Conservation (phyloP, 1,139 yeast species). For the Geotrichum aggregatum region DNA sequence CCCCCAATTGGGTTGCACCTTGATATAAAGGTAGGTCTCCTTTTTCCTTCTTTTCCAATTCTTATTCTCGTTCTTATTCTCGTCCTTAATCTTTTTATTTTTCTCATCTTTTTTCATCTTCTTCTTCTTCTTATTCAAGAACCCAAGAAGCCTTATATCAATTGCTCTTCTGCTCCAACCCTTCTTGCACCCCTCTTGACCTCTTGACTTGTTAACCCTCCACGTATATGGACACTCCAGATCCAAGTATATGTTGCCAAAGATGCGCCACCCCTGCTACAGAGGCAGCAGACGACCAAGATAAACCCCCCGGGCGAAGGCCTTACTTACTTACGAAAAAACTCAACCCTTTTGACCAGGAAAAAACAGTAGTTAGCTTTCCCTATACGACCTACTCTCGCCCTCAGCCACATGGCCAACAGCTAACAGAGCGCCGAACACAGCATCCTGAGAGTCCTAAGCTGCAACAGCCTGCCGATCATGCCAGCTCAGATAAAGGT, state of each 20-base stretch:
- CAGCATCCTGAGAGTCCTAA: neutral
- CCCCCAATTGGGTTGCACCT: no score
- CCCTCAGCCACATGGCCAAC: neutral
- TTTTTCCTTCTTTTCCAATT: no score
- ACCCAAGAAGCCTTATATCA: neutral
- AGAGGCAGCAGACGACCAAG: conserved; percentile 12
- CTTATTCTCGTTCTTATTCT: neutral
- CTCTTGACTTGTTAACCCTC: neutral
- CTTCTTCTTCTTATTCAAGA: neutral
- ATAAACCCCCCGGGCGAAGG: conserved; percentile 16
- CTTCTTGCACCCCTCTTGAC: neutral
- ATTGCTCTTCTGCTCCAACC: neutral
- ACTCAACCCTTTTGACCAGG: neutral
- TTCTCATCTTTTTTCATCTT: neutral
- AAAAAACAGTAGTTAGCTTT: neutral
- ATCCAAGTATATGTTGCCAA: conserved; percentile 7
- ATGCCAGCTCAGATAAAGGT: no score
- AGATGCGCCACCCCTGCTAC: conserved; percentile 7
- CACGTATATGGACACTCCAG: conserved; percentile 14
- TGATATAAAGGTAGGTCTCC: no score
- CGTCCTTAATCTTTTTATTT: neutral
- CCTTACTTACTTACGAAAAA: neutral
- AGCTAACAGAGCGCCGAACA: neutral
- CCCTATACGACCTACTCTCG: neutral
- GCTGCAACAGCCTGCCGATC: no score